Percentiles rank a stretch among this genome's conserved stretches.
Evolutionary conservation across 2,329 filamentous ascomycete species (phyloP).

Genomic region (Colletotrichum sp.): DNA sequence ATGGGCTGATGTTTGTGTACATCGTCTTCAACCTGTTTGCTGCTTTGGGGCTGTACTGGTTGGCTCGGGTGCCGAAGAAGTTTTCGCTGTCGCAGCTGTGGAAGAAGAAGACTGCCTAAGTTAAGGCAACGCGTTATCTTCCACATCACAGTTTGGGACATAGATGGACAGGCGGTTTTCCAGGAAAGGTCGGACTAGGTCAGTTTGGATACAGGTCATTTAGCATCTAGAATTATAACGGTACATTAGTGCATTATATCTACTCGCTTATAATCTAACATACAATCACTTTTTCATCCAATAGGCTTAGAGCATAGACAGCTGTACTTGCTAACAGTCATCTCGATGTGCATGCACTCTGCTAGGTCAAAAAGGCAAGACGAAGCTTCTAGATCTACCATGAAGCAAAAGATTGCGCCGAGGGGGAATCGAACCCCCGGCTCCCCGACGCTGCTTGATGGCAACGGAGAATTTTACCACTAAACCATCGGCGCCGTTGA

Average conservation of each 20-base stretch:
- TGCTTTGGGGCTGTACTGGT: conserved; percentile 53
- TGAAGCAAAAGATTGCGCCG: not conserved
- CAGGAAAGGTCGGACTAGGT: not conserved
- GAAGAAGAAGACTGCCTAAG: not conserved
- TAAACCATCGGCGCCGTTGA: not conserved
- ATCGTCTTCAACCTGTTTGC: conserved; percentile 55
- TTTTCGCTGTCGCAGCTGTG: not conserved
- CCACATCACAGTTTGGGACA: fast-evolving
- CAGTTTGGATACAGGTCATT: not conserved
- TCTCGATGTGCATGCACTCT: not conserved
- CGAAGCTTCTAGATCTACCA: fast-evolving
- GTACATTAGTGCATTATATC: fast-evolving
- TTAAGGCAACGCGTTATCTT: fast-evolving
- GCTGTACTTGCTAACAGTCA: not conserved
- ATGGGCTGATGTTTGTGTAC: conserved; percentile 58
- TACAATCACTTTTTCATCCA: fast-evolving
- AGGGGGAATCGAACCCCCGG: not conserved
- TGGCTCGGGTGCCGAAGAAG: conserved; percentile 36
- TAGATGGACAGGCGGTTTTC: not conserved
- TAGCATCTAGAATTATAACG: not conserved
- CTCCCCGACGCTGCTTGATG: not conserved
- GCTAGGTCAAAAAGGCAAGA: not conserved
- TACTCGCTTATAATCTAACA: fast-evolving
- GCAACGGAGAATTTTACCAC: not conserved
- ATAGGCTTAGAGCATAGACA: not conserved